Conservation (phyloP, 805 yeast species). For the Lachancea lanzarotensis region DNA sequence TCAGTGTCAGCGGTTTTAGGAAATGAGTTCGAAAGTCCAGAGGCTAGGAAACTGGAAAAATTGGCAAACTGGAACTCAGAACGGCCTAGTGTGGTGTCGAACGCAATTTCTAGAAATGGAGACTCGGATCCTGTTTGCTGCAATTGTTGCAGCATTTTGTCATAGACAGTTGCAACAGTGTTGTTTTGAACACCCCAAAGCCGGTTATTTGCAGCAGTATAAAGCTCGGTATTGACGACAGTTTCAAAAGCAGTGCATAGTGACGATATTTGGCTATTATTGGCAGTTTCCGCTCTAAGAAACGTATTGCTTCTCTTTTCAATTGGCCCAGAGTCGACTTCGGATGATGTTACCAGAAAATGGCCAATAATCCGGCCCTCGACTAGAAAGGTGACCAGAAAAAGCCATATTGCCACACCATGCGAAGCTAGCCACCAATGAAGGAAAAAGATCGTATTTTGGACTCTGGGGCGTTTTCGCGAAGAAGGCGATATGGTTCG, state of each 20-base stretch:
- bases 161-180: not conserved
- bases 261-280: not conserved
- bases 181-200: constrained; percentile 1
- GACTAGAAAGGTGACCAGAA: constrained; percentile 9
- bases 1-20: not conserved
- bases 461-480: not conserved
- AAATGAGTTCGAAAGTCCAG: not conserved
- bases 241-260: not conserved
- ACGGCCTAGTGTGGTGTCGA: not conserved
- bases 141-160: not conserved
- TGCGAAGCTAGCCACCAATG: constrained; percentile 15
- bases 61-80: not conserved
- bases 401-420: constrained; percentile 11
- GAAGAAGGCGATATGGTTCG: not conserved
- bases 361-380: not conserved
- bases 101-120: not conserved
- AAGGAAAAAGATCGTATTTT: not conserved
- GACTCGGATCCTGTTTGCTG: not conserved
- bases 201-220: not conserved
- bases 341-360: not conserved
- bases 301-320: not conserved
- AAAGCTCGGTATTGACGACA: not conserved
- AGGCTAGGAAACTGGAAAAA: not conserved
- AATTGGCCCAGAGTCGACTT: not conserved
- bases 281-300: not conserved